phyloP scores from a whole-genome alignment of 345 rosid species.

The Brassica rapa region DNA sequence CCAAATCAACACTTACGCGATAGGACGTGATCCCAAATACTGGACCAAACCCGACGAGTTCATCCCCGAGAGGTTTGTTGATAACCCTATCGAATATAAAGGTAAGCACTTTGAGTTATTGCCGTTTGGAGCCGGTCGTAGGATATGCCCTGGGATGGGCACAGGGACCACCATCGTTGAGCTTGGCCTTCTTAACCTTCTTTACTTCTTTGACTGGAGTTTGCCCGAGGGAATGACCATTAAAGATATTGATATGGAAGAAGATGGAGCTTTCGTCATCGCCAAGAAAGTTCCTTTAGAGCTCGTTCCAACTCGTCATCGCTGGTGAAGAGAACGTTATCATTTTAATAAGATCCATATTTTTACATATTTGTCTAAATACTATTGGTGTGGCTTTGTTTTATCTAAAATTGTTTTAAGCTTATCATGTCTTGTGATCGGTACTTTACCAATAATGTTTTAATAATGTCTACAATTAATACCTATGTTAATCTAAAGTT shows the following conservation, averaged over 20 bases:
- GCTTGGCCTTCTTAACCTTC: conserved; percentile 37
- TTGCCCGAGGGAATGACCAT: conserved; percentile 20
- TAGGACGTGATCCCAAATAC: conserved; percentile 51
- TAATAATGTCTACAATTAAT: neutral
- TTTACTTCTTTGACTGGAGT: conserved; percentile 41
- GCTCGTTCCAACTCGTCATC: conserved; percentile 26
- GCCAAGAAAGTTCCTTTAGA: conserved; percentile 34
- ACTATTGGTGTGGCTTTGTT: neutral
- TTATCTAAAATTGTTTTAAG: neutral
- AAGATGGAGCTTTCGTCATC: conserved; percentile 26
- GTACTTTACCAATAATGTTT: neutral
- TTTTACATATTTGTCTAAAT: neutral
- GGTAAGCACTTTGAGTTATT: conserved; percentile 53
- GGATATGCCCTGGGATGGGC: conserved; percentile 39
- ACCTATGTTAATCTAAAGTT: neutral
- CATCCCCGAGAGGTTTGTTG: conserved; percentile 51
- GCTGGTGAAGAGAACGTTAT: conserved; percentile 20
- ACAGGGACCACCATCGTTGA: conserved; percentile 34
- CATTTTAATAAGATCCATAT: neutral
- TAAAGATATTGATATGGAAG: conserved; percentile 35
- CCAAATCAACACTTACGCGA: conserved; percentile 50
- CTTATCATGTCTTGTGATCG: conserved; percentile 4
- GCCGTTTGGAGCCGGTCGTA: conserved; percentile 55
- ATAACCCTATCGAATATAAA: conserved; percentile 44
- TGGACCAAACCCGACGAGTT: conserved; percentile 53